Conservation (phyloP, 805 yeast genomes). For the Lachancea quebecensis region DNA sequence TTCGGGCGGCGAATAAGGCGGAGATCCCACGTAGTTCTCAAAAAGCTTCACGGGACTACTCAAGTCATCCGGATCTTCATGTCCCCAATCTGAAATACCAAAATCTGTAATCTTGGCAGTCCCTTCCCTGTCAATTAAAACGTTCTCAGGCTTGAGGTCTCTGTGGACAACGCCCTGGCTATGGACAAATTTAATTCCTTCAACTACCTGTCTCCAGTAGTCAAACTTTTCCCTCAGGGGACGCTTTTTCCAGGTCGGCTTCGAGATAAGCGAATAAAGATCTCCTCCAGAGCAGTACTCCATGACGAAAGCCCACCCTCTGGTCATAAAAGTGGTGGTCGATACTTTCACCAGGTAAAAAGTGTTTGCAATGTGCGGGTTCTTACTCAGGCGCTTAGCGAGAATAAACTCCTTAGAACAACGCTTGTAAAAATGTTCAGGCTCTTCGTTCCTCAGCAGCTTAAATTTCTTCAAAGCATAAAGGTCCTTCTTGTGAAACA, state of each 20-base stretch:
- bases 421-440: slow-evolving; percentile 56
- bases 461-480: slow-evolving; percentile 64
- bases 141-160: slow-evolving; percentile 71
- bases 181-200: slow-evolving; percentile 58
- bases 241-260: slow-evolving; percentile 53
- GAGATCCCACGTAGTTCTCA: slow-evolving; percentile 61
- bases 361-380: slow-evolving; percentile 55
- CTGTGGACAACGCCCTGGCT: slow-evolving; percentile 61
- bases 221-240: slow-evolving; percentile 51
- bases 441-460: slow-evolving; percentile 53
- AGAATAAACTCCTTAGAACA: slow-evolving; percentile 59
- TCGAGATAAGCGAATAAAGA: slow-evolving; percentile 46
- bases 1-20: slow-evolving; percentile 79
- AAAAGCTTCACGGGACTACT: slow-evolving; percentile 33
- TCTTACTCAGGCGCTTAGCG: slow-evolving; percentile 46
- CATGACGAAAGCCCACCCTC: slow-evolving; percentile 75
- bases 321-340: slow-evolving; percentile 42
- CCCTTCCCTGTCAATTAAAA: slow-evolving; percentile 53
- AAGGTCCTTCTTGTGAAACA: slow-evolving; percentile 33
- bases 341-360: slow-evolving; percentile 51
- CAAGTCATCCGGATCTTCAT: slow-evolving; percentile 45
- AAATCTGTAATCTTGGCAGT: slow-evolving; percentile 66
- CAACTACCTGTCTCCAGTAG: slow-evolving; percentile 58
- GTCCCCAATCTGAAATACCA: slow-evolving; percentile 66
- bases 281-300: slow-evolving; percentile 60